Percentiles rank a stretch among this genome's conserved stretches.
phyloP scores from a whole-genome alignment of 2,329 filamentous ascomycete genomes.

The Ascochyta pisi region DNA sequence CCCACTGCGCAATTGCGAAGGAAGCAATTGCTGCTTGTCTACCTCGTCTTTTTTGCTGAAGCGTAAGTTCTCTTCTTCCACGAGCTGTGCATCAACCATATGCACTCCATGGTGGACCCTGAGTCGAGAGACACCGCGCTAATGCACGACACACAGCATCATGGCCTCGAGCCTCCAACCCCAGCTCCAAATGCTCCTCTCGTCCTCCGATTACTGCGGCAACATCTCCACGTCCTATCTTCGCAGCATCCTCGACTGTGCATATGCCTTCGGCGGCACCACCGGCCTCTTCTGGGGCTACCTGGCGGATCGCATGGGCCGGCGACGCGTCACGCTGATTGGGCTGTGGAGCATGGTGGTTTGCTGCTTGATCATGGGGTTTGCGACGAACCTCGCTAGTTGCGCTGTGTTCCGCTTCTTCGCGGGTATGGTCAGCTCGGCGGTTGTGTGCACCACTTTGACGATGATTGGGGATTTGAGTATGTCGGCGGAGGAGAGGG shows the following conservation, averaged over 20 bases:
- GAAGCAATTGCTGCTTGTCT: conserved; percentile 53
- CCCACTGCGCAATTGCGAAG: conserved; percentile 24
- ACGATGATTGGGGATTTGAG: conserved; percentile 58
- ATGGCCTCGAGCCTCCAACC: conserved; percentile 58
- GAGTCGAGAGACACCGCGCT: conserved; percentile 19
- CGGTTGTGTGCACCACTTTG: conserved; percentile 53
- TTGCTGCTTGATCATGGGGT: conserved; percentile 57
- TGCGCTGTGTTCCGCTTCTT: conserved; percentile 55
- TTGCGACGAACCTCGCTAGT: conserved; percentile 52
- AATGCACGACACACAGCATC: conserved; percentile 41
- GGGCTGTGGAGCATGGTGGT: conserved; percentile 54
- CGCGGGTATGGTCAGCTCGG: conserved; percentile 54
- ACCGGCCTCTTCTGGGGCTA: conserved; percentile 56
- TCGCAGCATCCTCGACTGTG: conserved; percentile 56
- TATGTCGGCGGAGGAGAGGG: conserved; percentile 44
- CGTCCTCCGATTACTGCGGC: conserved; percentile 53
- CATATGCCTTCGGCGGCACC: conserved; percentile 56
- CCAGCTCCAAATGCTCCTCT: conserved; percentile 55
- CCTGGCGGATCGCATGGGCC: conserved; percentile 52
- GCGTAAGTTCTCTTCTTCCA: conserved; percentile 41
- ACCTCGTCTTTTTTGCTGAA: conserved; percentile 57
- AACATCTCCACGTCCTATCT: conserved; percentile 55
- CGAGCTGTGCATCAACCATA: conserved; percentile 1
- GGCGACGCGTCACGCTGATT: conserved; percentile 53
- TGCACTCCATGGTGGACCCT: conserved; percentile 2